phyloP scores from a whole-genome alignment of 768 basidiomycete genomes.

The Epithele typhae region DNA sequence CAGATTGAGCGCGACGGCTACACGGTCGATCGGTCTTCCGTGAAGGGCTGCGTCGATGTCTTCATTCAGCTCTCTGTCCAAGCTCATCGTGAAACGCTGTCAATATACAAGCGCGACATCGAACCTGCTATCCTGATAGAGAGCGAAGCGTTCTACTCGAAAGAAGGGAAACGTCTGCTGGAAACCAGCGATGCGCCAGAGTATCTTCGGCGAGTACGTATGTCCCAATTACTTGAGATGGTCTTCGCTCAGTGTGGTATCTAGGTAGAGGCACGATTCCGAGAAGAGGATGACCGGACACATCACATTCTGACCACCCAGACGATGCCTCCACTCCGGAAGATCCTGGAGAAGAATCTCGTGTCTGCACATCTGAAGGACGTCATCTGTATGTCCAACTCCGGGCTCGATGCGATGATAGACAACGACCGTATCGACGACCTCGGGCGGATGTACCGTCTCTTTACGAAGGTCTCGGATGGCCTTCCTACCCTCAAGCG shows the following conservation, averaged over 20 bases:
- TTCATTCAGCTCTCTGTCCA: constrained; percentile 63
- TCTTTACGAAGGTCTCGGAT: constrained; percentile 62
- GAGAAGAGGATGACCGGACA: constrained; percentile 78
- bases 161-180: constrained; percentile 68
- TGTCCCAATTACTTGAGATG: not conserved
- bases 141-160: constrained; percentile 74
- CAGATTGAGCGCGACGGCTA: constrained; percentile 90
- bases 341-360: constrained; percentile 74
- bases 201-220: constrained; percentile 71
- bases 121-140: constrained; percentile 79
- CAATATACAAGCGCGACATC: constrained; percentile 78
- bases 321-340: constrained; percentile 62
- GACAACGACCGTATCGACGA: constrained; percentile 75
- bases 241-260: no score
- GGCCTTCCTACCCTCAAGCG: constrained; percentile 64
- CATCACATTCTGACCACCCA: constrained; percentile 81
- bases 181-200: constrained; percentile 75
- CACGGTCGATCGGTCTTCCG: constrained; percentile 84
- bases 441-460: constrained; percentile 70
- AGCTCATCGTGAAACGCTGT: constrained; percentile 34
- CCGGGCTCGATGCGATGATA: constrained; percentile 86
- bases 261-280: constrained; percentile 77
- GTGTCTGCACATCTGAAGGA: constrained; percentile 72
- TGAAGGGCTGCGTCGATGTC: constrained; percentile 86
- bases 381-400: constrained; percentile 74